These are phyloP conservation scores for Tylopilus sp. DNA, from an alignment of 768 basidiomycete species.

Conservation along the genomic window DNA sequence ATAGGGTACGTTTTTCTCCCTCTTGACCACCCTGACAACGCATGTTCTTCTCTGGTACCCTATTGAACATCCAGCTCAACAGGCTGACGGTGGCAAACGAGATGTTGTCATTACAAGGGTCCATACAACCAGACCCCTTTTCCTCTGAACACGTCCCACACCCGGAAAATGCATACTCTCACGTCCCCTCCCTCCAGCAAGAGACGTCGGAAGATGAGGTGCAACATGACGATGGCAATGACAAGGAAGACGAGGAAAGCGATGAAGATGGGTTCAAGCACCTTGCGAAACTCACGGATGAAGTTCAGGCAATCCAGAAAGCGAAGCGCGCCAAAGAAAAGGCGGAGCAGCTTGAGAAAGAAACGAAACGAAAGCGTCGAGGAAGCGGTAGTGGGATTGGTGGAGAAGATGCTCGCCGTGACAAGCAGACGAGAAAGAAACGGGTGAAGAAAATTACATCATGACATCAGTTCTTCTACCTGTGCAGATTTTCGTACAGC, in stretches of 20 bases:
- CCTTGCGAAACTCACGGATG: slow-evolving; percentile 31
- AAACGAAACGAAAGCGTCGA: slow-evolving; percentile 31
- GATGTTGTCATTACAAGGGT: slow-evolving; percentile 88
- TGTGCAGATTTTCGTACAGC: background rate
- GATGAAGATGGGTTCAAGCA: slow-evolving; percentile 33
- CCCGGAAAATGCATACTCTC: slow-evolving; percentile 9
- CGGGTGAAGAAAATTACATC: slow-evolving; percentile 7
- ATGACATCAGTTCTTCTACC: slow-evolving; percentile 3
- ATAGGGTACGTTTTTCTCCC: slow-evolving; percentile 55
- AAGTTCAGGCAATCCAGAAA: slow-evolving; percentile 23
- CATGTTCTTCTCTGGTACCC: background rate
- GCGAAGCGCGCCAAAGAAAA: slow-evolving; percentile 27
- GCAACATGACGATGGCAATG: slow-evolving; percentile 4
- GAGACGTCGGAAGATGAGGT: slow-evolving; percentile 18
- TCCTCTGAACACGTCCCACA: slow-evolving; percentile 52
- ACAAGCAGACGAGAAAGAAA: slow-evolving; percentile 14
- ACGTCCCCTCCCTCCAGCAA: slow-evolving; percentile 1
- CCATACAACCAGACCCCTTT: slow-evolving; percentile 74
- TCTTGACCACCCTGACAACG: background rate
- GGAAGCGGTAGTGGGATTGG: slow-evolving; percentile 11
- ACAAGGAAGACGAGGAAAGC: slow-evolving; percentile 18
- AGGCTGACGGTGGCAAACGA: slow-evolving; percentile 90
- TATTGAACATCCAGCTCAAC: slow-evolving; percentile 9
- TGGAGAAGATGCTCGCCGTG: slow-evolving; percentile 4
- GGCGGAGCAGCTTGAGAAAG: slow-evolving; percentile 26